phyloP scores from a whole-genome alignment of 1,284 basidiomycete genomes.

The Pseudozyma sp. region DNA sequence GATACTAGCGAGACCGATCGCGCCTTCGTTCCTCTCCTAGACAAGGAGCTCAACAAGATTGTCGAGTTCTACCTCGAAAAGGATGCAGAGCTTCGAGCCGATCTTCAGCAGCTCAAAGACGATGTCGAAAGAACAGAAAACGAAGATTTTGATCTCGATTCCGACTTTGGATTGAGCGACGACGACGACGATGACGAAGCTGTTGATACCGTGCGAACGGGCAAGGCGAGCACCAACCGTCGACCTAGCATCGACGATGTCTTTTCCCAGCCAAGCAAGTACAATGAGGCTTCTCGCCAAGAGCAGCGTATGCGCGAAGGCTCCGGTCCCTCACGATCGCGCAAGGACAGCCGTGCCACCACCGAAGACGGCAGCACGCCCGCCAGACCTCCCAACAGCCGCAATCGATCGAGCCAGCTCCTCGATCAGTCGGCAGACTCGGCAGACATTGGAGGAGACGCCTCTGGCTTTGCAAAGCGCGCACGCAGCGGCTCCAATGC shows the following conservation, averaged over 20 bases:
- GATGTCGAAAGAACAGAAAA: constrained; percentile 60
- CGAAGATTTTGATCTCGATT: constrained; percentile 73
- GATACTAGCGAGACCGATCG: constrained; percentile 57
- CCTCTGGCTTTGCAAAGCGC: constrained; percentile 24
- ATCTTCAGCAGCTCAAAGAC: constrained; percentile 48
- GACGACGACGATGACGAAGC: constrained; percentile 73
- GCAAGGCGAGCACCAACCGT: constrained; percentile 42
- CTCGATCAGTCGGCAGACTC: constrained; percentile 36
- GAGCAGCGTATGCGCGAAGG: constrained; percentile 52
- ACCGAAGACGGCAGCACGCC: constrained; percentile 22
- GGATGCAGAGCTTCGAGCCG: constrained; percentile 72
- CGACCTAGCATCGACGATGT: constrained; percentile 58
- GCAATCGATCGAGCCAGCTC: constrained; percentile 41
- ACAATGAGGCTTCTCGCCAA: constrained; percentile 50
- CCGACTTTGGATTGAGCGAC: constrained; percentile 72
- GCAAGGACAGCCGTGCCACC: constrained; percentile 43
- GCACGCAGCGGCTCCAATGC: constrained; percentile 42
- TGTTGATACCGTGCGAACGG: constrained; percentile 50
- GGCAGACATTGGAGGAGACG: constrained; percentile 24
- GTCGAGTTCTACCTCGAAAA: constrained; percentile 78
- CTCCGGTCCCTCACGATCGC: constrained; percentile 24
- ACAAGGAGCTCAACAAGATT: constrained; percentile 87
- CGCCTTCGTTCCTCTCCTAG: constrained; percentile 73
- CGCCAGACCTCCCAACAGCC: constrained; percentile 18
- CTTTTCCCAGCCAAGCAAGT: constrained; percentile 48